These are phyloP conservation scores for Closterium sp. DNA, from an alignment of 139 green algal genomes.

Conservation along the genomic window DNA sequence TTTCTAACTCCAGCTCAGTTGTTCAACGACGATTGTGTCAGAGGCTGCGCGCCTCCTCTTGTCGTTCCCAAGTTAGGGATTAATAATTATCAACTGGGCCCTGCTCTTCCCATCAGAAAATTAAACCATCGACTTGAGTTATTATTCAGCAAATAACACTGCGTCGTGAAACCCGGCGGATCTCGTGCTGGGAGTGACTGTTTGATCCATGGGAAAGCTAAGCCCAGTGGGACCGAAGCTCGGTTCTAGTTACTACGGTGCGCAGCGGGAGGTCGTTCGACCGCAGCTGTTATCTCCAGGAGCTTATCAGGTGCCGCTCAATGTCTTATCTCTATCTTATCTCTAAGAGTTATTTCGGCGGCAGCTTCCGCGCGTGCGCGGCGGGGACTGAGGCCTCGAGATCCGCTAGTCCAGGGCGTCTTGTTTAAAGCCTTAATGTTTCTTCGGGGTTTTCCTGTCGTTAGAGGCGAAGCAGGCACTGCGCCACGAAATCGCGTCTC, in stretches of 20 bases:
- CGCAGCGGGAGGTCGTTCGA: not conserved
- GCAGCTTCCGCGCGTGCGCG: not conserved
- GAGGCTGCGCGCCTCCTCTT: not conserved
- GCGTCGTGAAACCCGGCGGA: too few relatives aligned
- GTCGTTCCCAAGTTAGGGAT: not conserved
- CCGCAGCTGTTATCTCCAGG: not conserved
- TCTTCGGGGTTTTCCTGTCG: not conserved
- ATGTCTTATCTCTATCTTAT: not conserved
- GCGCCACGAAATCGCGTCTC: too few relatives aligned
- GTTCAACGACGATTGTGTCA: not conserved
- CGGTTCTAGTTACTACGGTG: not conserved
- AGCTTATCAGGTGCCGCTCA: not conserved
- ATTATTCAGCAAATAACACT: too few relatives aligned
- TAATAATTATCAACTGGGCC: not conserved
- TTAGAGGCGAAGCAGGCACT: not conserved
- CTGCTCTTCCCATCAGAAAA: not conserved
- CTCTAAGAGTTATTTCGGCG: not conserved
- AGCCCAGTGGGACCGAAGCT: not conserved
- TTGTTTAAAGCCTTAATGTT: not conserved
- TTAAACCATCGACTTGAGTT: too few relatives aligned
- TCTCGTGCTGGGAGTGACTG: too few relatives aligned
- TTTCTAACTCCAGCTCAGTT: too few relatives aligned
- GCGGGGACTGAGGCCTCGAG: too few relatives aligned
- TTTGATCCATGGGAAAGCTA: not conserved
- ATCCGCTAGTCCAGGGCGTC: not conserved